Conservation (phyloP, 2,329 filamentous ascomycete species). For the Fusarium tuaranense region DNA sequence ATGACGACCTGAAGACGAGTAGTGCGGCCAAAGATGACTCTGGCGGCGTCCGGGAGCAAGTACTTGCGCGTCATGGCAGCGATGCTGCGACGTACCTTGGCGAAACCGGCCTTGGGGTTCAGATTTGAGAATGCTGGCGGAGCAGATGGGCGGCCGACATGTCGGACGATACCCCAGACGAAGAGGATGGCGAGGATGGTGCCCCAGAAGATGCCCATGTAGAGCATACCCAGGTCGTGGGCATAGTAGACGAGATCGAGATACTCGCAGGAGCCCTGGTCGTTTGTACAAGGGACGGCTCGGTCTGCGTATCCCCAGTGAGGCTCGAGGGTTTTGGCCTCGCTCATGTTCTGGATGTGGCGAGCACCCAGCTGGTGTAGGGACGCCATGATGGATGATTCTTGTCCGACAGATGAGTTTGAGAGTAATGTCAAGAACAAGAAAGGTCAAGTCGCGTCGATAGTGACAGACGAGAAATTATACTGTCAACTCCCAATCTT, state of each 20-base stretch:
- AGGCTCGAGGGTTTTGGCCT: conserved; percentile 49
- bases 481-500: conserved; percentile 3
- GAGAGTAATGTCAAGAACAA: background rate
- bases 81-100: conserved; percentile 51
- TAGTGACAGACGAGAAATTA: conserved; percentile 7
- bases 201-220: conserved; percentile 63
- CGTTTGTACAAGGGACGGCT: conserved; percentile 58
- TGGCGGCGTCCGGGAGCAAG: conserved; percentile 71
- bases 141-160: conserved; percentile 44
- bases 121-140: conserved; percentile 26
- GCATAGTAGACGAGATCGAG: conserved; percentile 63
- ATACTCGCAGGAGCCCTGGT: conserved; percentile 61
- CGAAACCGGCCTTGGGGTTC: conserved; percentile 40
- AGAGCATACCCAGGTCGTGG: conserved; percentile 64
- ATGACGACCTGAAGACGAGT: conserved; percentile 76
- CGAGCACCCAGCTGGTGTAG: conserved; percentile 41
- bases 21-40: conserved; percentile 72
- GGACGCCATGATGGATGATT: conserved; percentile 28
- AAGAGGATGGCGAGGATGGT: conserved; percentile 58
- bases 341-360: conserved; percentile 58
- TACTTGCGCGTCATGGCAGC: conserved; percentile 59
- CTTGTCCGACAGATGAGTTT: background rate
- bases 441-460: conserved; percentile 4
- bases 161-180: conserved; percentile 52
- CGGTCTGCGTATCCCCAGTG: conserved; percentile 63